Conservation (phyloP, 2,329 filamentous ascomycete genomes). For the Rhexocercosporidium sp. region DNA sequence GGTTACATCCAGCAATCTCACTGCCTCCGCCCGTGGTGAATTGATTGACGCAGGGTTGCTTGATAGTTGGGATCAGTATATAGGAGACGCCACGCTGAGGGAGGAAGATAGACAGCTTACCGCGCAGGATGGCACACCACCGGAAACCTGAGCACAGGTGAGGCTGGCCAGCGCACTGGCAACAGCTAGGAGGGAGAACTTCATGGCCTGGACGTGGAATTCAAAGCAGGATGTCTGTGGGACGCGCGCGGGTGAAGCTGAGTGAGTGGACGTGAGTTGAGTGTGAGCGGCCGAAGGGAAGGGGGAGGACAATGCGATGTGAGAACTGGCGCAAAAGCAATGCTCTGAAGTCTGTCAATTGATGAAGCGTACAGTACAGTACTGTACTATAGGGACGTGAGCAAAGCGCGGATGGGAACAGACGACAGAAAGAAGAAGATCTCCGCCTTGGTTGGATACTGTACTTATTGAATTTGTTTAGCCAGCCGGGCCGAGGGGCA, state of each 20-base stretch:
- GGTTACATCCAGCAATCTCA: constrained; percentile 45
- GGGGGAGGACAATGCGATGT: too few relatives aligned
- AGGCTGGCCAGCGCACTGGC: constrained; percentile 59
- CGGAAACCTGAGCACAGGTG: constrained; percentile 53
- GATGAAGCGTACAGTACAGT: neutral
- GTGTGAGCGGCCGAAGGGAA: neutral
- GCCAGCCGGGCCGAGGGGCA: neutral
- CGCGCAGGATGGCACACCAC: constrained; percentile 56
- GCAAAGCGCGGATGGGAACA: neutral
- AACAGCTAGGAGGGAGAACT: constrained; percentile 45
- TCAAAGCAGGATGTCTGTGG: neutral
- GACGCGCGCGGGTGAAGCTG: neutral
- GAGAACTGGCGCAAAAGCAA: neutral
- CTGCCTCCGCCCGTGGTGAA: constrained; percentile 45
- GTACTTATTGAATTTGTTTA: too few relatives aligned
- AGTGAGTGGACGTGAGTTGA: neutral
- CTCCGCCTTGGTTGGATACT: constrained; percentile 3
- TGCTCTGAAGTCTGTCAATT: neutral
- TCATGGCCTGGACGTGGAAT: constrained; percentile 17
- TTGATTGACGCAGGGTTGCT: constrained; percentile 42
- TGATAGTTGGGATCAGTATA: constrained; percentile 2
- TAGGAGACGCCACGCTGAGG: neutral
- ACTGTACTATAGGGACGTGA: too few relatives aligned
- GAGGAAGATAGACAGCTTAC: constrained; percentile 48
- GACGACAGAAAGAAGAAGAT: neutral